These are phyloP conservation scores for Stemphylium lycopersici DNA, from an alignment of 2,329 filamentous ascomycete genomes.

Conservation along the genomic window DNA sequence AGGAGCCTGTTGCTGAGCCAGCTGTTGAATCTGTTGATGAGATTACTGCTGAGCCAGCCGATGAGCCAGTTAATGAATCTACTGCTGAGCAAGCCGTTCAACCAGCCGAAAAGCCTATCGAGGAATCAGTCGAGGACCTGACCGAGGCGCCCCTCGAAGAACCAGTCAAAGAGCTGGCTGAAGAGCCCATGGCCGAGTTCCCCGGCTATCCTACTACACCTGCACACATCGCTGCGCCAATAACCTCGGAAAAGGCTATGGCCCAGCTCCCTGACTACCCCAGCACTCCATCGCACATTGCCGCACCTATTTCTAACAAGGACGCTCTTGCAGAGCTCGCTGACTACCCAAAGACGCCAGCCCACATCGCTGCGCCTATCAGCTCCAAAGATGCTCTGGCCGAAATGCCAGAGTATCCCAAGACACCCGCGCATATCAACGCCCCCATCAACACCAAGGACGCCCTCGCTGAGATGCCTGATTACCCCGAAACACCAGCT, in stretches of 20 bases:
- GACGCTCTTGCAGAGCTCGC: conserved; percentile 26
- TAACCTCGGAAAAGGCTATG: conserved; percentile 24
- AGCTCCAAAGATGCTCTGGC: conserved; percentile 22
- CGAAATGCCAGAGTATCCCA: conserved; percentile 30
- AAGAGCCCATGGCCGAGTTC: conserved; percentile 32
- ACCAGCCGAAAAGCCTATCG: not conserved
- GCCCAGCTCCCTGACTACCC: conserved; percentile 29
- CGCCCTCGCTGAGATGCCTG: conserved; percentile 16
- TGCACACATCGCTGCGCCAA: conserved; percentile 21
- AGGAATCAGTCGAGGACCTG: too few relatives aligned
- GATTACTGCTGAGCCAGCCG: too few relatives aligned
- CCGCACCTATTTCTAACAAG: conserved; percentile 22
- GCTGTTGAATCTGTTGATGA: too few relatives aligned
- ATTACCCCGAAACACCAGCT: conserved; percentile 10
- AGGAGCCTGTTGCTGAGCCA: not conserved
- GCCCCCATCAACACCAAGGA: conserved; percentile 10
- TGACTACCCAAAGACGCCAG: conserved; percentile 33
- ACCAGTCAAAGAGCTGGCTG: not conserved
- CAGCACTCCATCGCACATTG: conserved; percentile 31
- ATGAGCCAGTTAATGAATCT: too few relatives aligned
- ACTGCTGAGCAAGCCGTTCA: not conserved
- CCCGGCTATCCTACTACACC: conserved; percentile 19
- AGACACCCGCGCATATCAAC: conserved; percentile 27
- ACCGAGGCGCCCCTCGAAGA: not conserved
- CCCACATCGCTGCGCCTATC: conserved; percentile 28